These are phyloP conservation scores for Tulasnella calospora DNA, from an alignment of 768 basidiomycete genomes.

Conservation along the genomic window DNA sequence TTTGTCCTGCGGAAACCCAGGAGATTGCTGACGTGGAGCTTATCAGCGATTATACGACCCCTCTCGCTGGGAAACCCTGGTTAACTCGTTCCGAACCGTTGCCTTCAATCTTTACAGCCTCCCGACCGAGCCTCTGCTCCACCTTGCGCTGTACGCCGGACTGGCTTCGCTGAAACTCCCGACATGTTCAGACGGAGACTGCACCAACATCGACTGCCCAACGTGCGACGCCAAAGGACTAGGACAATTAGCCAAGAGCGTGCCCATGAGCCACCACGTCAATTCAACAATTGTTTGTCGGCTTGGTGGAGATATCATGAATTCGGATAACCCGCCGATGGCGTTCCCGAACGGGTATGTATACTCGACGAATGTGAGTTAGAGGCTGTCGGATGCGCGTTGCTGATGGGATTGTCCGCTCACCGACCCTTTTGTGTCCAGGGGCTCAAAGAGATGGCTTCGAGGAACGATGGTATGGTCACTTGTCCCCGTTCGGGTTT, in stretches of 20 bases:
- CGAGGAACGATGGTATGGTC: slow-evolving; percentile 71
- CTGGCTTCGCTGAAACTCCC: slow-evolving; percentile 86
- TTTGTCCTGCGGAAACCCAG: not conserved
- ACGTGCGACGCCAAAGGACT: slow-evolving; percentile 75
- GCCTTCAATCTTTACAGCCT: slow-evolving; percentile 85
- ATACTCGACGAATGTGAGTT: slow-evolving; percentile 82
- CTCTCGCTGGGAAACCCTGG: slow-evolving; percentile 69
- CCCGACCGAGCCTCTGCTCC: slow-evolving; percentile 79
- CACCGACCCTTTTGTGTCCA: slow-evolving; percentile 35
- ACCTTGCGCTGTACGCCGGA: slow-evolving; percentile 86
- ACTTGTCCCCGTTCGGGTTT: slow-evolving; percentile 73
- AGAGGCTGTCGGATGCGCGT: not conserved
- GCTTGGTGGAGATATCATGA: slow-evolving; percentile 89
- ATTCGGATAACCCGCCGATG: slow-evolving; percentile 89
- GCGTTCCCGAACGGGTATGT: slow-evolving; percentile 87
- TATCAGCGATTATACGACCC: slow-evolving; percentile 75
- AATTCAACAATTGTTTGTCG: slow-evolving; percentile 94
- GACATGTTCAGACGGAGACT: slow-evolving; percentile 58
- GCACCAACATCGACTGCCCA: slow-evolving; percentile 80
- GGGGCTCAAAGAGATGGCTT: slow-evolving; percentile 85
- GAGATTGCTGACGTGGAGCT: not conserved
- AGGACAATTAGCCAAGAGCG: slow-evolving; percentile 71
- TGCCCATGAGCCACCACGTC: slow-evolving; percentile 88
- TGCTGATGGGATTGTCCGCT: not conserved
- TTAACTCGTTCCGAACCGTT: slow-evolving; percentile 73